Evolutionary conservation across 2,329 filamentous ascomycete genomes (phyloP).

Genomic region (Diaporthe eres): DNA sequence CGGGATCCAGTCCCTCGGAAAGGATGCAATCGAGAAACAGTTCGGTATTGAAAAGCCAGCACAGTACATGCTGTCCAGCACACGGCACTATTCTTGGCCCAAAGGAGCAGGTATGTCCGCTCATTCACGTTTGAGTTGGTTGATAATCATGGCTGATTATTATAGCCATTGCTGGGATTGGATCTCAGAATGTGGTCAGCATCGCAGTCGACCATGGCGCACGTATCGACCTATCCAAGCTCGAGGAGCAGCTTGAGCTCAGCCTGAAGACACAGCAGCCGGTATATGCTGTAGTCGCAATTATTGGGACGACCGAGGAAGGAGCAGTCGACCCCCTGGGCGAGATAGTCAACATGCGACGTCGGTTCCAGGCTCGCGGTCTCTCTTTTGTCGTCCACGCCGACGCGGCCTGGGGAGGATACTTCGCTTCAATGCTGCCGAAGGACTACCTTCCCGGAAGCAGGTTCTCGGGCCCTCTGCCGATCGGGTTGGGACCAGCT

Average conservation of each 20-base stretch:
- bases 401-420: slow-evolving; percentile 66
- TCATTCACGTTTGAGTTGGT: not conserved
- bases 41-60: slow-evolving; percentile 50
- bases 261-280: slow-evolving; percentile 50
- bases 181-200: slow-evolving; percentile 57
- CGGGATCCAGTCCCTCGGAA: slow-evolving; percentile 57
- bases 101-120: slow-evolving; percentile 58
- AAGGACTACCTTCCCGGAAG: slow-evolving; percentile 49
- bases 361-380: slow-evolving; percentile 56
- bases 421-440: slow-evolving; percentile 61
- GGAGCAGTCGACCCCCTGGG: slow-evolving; percentile 59
- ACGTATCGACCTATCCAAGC: slow-evolving; percentile 52
- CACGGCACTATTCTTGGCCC: slow-evolving; percentile 64
- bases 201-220: slow-evolving; percentile 57
- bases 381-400: slow-evolving; percentile 62
- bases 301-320: slow-evolving; percentile 64
- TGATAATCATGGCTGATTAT: not conserved
- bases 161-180: slow-evolving; percentile 60
- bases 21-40: slow-evolving; percentile 53
- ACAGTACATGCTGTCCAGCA: slow-evolving; percentile 56
- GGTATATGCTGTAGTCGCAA: slow-evolving; percentile 60
- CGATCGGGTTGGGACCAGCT: not conserved
- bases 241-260: slow-evolving; percentile 51
- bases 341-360: slow-evolving; percentile 55
- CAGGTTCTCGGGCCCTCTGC: slow-evolving; percentile 43